Evolutionary conservation across 2,329 filamentous ascomycete species (phyloP).

Genomic region (Penicillium sp.): DNA sequence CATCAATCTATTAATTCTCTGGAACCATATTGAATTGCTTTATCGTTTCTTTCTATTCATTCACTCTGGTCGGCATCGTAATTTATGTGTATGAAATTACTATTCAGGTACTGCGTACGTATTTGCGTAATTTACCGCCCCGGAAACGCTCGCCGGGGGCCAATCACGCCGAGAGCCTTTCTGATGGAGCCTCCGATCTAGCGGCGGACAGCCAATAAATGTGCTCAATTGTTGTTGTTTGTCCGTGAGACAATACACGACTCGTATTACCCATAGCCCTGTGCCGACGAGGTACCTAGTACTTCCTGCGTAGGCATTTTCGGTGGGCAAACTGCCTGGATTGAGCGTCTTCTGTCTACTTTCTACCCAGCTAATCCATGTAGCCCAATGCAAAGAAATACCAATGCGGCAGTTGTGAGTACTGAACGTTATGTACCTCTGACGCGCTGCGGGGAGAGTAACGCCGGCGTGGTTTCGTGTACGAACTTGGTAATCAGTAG

Average conservation of each 20-base stretch:
- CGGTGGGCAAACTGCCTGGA: neutral
- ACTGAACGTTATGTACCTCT: conserved; percentile 7
- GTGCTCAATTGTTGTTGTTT: neutral
- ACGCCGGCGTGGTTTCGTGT: neutral
- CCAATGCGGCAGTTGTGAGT: neutral
- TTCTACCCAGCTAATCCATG: neutral
- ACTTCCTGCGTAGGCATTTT: neutral
- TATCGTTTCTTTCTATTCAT: neutral
- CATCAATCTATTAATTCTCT: neutral
- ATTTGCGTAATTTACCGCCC: neutral
- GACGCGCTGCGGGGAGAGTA: conserved; percentile 26
- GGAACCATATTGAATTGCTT: neutral
- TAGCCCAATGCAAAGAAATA: neutral
- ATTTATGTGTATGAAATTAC: neutral
- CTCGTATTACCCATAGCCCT: neutral
- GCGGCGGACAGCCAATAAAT: neutral
- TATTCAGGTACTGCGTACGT: neutral
- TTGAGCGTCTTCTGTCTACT: too few relatives aligned
- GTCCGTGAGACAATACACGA: neutral
- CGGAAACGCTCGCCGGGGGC: neutral
- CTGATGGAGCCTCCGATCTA: neutral
- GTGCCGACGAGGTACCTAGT: neutral
- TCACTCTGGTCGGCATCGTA: neutral
- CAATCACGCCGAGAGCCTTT: neutral
- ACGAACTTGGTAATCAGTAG: neutral